phyloP scores from a whole-genome alignment of 768 basidiomycete species.

The Mycena sanguinolenta region DNA sequence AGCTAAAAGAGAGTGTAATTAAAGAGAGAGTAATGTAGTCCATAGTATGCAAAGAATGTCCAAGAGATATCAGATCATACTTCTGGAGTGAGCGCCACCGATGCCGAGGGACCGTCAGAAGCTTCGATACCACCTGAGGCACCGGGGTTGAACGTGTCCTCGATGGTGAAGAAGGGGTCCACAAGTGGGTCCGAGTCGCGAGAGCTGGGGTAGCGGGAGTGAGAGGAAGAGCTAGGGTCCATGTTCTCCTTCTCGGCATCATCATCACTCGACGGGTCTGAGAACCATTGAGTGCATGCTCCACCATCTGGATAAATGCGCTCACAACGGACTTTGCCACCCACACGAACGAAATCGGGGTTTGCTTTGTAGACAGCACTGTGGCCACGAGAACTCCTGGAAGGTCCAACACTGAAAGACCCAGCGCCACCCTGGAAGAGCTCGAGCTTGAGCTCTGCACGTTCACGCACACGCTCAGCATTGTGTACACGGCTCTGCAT shows the following conservation, averaged over 20 bases:
- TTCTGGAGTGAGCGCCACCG: background rate
- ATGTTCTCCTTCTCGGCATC: background rate
- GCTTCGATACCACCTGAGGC: too few relatives aligned
- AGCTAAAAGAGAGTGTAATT: too few relatives aligned
- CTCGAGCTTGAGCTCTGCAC: background rate
- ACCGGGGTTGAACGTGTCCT: too few relatives aligned
- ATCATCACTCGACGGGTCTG: background rate
- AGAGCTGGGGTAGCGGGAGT: background rate
- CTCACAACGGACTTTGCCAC: background rate
- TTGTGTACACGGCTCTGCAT: background rate
- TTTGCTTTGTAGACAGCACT: background rate
- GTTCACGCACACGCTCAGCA: background rate
- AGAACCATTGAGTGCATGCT: background rate
- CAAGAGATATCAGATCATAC: too few relatives aligned
- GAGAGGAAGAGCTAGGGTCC: conserved; percentile 1
- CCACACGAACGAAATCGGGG: background rate
- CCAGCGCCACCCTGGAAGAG: background rate
- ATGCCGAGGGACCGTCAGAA: too few relatives aligned
- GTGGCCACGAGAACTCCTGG: background rate
- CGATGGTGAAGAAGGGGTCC: too few relatives aligned
- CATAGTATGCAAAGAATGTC: too few relatives aligned
- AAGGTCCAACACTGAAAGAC: too few relatives aligned
- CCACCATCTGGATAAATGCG: background rate
- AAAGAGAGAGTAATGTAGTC: too few relatives aligned
- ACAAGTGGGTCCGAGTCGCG: background rate